A percentile compares a stretch with the other conserved stretches of the same genome.
phyloP scores from a whole-genome alignment of 257 asterid genomes.

The Forsythia suspensa region DNA sequence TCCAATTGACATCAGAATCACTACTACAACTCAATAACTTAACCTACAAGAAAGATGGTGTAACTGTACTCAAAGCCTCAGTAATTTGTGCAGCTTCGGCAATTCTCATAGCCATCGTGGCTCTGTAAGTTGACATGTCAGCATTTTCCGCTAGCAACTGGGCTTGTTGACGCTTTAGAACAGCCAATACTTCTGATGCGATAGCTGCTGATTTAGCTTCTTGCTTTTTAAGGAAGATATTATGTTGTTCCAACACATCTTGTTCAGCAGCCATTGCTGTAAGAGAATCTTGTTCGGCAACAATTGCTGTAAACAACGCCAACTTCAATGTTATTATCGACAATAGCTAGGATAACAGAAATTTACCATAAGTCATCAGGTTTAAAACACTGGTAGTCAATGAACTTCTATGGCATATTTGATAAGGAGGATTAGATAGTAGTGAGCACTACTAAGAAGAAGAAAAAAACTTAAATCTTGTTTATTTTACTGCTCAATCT shows the following conservation, averaged over 20 bases:
- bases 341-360: background rate
- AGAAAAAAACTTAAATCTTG: no score
- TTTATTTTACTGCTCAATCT: no score
- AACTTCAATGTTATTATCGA: slow-evolving; percentile 5
- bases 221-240: slow-evolving; percentile 39
- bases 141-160: slow-evolving; percentile 84
- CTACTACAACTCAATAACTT: slow-evolving; percentile 24
- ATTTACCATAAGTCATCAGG: background rate
- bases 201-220: slow-evolving; percentile 66
- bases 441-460: no score
- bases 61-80: slow-evolving; percentile 23
- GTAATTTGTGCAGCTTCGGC: slow-evolving; percentile 69
- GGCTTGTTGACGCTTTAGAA: slow-evolving; percentile 71
- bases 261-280: slow-evolving; percentile 56
- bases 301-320: background rate
- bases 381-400: background rate
- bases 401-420: background rate
- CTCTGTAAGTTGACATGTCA: slow-evolving; percentile 84
- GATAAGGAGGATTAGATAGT: no score
- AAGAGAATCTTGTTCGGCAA: background rate
- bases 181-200: slow-evolving; percentile 58
- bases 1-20: slow-evolving; percentile 2
- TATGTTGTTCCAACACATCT: slow-evolving; percentile 46
- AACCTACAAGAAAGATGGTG: slow-evolving; percentile 25
- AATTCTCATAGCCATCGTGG: slow-evolving; percentile 74